These are phyloP conservation scores for Actinidia chinensis DNA, from an alignment of 179 eudicot species.

Conservation along the genomic window DNA sequence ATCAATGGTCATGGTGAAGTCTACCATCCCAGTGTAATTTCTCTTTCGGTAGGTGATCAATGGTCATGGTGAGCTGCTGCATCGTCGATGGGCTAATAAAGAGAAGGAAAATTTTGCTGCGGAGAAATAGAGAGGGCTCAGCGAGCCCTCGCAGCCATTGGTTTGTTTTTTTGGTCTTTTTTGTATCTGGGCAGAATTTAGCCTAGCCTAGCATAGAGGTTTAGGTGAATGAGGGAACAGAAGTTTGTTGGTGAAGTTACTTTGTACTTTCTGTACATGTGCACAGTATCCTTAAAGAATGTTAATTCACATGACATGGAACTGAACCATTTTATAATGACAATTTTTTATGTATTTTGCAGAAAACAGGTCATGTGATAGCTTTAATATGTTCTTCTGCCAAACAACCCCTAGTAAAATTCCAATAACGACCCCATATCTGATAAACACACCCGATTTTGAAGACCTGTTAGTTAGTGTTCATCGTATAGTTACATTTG, in stretches of 20 bases:
- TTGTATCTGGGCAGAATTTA: not conserved
- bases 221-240: not conserved
- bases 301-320: not conserved
- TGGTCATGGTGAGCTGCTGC: too few species aligned
- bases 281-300: not conserved
- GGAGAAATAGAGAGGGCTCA: not conserved
- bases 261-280: slow-evolving; percentile 2
- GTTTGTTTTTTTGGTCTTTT: not conserved
- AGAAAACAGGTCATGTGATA: not conserved
- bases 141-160: not conserved
- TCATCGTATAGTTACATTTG: too few species aligned
- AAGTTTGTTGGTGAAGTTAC: not conserved
- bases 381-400: not conserved
- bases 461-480: too few species aligned
- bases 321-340: not conserved
- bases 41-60: not conserved
- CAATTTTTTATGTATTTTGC: too few species aligned
- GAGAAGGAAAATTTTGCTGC: not conserved
- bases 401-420: not conserved
- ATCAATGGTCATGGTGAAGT: slow-evolving; percentile 78
- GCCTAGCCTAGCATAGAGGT: not conserved
- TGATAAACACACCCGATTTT: too few species aligned
- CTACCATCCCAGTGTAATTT: slow-evolving; percentile 19
- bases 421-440: too few species aligned
- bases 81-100: too few species aligned